Evolutionary conservation across 2,329 filamentous ascomycete genomes (phyloP).

Genomic region (Tolypocladium cylindrosporum): DNA sequence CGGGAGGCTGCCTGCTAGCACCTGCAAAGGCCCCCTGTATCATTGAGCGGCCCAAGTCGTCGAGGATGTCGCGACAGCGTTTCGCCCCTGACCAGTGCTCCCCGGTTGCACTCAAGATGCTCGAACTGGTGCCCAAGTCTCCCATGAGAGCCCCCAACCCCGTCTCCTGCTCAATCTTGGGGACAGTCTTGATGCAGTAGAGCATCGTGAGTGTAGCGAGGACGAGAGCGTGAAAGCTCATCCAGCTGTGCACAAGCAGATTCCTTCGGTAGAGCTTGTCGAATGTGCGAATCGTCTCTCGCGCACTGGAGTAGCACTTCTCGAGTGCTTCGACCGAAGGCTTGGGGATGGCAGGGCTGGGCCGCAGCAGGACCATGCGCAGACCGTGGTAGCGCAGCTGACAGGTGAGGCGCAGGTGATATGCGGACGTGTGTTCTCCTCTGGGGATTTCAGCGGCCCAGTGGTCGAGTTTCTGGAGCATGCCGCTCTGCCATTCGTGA

Average conservation of each 20-base stretch:
- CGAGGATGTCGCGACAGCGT: constrained; percentile 31
- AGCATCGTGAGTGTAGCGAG: constrained; percentile 38
- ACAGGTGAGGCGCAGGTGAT: constrained; percentile 23
- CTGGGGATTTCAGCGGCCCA: constrained; percentile 29
- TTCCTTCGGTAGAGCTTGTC: constrained; percentile 33
- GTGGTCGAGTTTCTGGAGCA: constrained; percentile 26
- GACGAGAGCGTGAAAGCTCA: constrained; percentile 37
- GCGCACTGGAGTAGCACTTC: constrained; percentile 32
- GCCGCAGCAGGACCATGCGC: constrained; percentile 37
- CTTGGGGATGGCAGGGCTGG: constrained; percentile 40
- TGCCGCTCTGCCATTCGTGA: constrained; percentile 32
- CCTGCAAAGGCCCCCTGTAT: constrained; percentile 8
- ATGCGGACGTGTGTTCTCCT: constrained; percentile 4
- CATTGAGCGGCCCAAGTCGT: constrained; percentile 24
- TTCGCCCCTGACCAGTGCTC: constrained; percentile 43
- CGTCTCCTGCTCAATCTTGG: constrained; percentile 25
- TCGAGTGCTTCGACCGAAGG: constrained; percentile 29
- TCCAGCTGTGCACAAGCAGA: constrained; percentile 35
- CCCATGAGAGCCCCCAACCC: constrained; percentile 28
- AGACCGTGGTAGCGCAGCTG: constrained; percentile 36
- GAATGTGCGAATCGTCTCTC: constrained; percentile 28
- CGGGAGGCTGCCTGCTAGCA: neutral
- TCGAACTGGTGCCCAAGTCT: constrained; percentile 30
- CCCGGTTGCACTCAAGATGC: constrained; percentile 38
- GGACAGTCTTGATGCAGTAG: constrained; percentile 37